phyloP scores from a whole-genome alignment of 768 basidiomycete genomes.

The Stropharia rugosoannulata region DNA sequence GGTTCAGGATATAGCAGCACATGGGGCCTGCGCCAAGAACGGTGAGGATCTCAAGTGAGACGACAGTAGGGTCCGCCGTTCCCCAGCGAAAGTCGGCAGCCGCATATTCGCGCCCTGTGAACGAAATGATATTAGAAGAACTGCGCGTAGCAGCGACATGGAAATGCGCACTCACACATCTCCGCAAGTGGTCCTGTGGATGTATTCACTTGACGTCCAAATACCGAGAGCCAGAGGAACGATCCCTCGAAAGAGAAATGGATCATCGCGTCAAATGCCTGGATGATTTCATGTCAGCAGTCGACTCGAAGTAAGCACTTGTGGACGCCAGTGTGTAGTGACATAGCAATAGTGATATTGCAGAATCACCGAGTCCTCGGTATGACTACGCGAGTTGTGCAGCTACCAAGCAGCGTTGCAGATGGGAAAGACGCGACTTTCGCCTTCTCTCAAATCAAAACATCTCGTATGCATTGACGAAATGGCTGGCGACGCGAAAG shows the following conservation, averaged over 20 bases:
- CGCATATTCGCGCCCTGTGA: conserved; percentile 77
- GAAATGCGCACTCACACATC: conserved; percentile 56
- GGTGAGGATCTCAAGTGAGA: conserved; percentile 82
- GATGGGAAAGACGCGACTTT: no score
- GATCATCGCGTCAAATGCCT: conserved; percentile 81
- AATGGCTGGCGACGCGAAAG: no score
- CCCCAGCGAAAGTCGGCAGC: conserved; percentile 85
- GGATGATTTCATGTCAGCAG: background rate
- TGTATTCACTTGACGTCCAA: conserved; percentile 71
- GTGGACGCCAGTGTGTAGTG: no score
- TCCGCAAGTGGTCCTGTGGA: conserved; percentile 69
- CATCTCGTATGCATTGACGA: no score
- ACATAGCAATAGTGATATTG: no score
- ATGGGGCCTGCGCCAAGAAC: conserved; percentile 77
- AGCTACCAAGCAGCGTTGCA: no score
- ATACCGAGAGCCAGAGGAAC: conserved; percentile 75
- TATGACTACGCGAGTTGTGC: no score
- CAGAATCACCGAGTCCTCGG: no score
- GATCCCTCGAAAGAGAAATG: conserved; percentile 81
- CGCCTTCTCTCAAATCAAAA: no score
- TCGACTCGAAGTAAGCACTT: background rate
- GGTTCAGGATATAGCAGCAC: conserved; percentile 69
- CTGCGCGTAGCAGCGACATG: background rate
- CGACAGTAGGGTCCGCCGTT: conserved; percentile 70
- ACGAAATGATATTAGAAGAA: background rate